Evolutionary conservation across 768 basidiomycete species (phyloP).

Genomic region (Royoungia palumana): DNA sequence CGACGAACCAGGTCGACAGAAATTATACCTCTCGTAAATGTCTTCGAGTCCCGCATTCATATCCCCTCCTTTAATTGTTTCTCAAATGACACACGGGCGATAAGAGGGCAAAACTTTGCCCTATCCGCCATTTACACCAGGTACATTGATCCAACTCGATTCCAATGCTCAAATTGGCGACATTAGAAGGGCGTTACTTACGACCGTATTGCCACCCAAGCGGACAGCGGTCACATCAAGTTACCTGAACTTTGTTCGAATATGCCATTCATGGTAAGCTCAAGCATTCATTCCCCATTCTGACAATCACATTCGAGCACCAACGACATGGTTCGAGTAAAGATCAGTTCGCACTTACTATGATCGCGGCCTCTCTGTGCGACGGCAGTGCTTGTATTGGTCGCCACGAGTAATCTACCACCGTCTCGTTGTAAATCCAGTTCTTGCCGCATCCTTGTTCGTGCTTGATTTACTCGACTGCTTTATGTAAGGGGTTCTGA

Average conservation of each 20-base stretch:
- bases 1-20: slow-evolving; percentile 4
- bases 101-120: slow-evolving; percentile 10
- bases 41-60: slow-evolving; percentile 28
- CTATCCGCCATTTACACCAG: slow-evolving; percentile 6
- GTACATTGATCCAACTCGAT: slow-evolving; percentile 21
- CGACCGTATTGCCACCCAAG: slow-evolving; percentile 4
- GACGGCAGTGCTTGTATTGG: neutral
- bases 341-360: neutral
- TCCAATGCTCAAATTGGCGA: neutral
- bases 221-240: neutral
- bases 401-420: too few species aligned
- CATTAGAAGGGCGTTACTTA: slow-evolving; percentile 11
- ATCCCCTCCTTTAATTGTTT: slow-evolving; percentile 50
- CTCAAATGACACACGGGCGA: slow-evolving; percentile 20
- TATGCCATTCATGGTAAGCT: slow-evolving; percentile 9
- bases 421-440: neutral
- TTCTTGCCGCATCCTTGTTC: neutral
- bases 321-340: neutral
- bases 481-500: neutral
- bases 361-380: neutral
- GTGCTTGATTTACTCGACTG: neutral
- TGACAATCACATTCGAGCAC: neutral
- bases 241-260: slow-evolving; percentile 8
- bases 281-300: neutral
- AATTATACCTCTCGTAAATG: slow-evolving; percentile 7